Conservation (phyloP, 1,284 basidiomycete genomes). For the Gyrodon tennesseensis region DNA sequence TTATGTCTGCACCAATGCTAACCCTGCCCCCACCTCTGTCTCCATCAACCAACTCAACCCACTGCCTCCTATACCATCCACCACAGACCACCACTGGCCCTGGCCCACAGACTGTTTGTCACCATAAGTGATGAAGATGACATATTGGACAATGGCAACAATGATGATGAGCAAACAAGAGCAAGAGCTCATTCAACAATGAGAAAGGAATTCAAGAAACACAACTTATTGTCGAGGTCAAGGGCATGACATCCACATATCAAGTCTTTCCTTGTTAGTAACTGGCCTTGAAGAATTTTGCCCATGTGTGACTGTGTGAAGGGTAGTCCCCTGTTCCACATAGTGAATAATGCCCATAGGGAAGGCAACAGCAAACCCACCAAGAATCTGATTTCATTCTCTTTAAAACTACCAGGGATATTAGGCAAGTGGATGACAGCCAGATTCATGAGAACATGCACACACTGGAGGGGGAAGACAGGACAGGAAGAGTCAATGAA, state of each 20-base stretch:
- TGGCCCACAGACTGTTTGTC: constrained; percentile 33
- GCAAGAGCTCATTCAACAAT: constrained; percentile 5
- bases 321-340: not conserved
- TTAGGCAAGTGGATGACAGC: no score
- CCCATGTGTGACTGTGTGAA: not conserved
- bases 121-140: constrained; percentile 41
- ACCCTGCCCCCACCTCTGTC: not conserved
- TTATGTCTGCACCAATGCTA: not conserved
- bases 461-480: no score
- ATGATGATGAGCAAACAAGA: constrained; percentile 28
- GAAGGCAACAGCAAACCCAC: not conserved
- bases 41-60: constrained; percentile 19
- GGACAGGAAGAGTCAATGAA: no score
- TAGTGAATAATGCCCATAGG: not conserved
- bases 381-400: not conserved
- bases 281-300: not conserved
- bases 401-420: no score
- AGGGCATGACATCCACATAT: constrained; percentile 5
- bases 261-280: not conserved
- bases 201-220: constrained; percentile 27
- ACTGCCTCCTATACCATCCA: not conserved
- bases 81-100: constrained; percentile 27
- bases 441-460: no score
- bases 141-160: constrained; percentile 33
- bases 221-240: not conserved